These are phyloP conservation scores for Diaporthe citrichinensis DNA, from an alignment of 2,329 filamentous ascomycete genomes.

Conservation along the genomic window DNA sequence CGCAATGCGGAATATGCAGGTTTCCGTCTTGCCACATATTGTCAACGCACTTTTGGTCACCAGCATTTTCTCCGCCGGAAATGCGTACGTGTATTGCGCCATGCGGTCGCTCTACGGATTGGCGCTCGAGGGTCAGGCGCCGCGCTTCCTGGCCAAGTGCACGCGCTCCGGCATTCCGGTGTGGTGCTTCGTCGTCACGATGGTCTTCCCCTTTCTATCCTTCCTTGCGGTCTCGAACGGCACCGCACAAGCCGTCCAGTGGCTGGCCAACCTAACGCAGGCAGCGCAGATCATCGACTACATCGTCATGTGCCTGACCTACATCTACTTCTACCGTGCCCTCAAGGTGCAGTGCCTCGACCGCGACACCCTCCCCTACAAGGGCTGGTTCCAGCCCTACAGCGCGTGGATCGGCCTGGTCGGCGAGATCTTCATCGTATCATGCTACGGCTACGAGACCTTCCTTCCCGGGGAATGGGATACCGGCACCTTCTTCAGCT, in stretches of 20 bases:
- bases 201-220: constrained; percentile 64
- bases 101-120: constrained; percentile 43
- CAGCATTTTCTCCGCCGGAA: constrained; percentile 42
- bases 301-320: constrained; percentile 56
- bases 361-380: constrained; percentile 70
- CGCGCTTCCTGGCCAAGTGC: constrained; percentile 66
- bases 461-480: constrained; percentile 47
- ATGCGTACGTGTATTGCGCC: constrained; percentile 41
- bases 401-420: constrained; percentile 63
- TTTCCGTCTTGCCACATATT: constrained; percentile 68
- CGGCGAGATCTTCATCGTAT: constrained; percentile 60
- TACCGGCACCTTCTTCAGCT: constrained; percentile 54
- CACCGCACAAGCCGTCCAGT: constrained; percentile 51
- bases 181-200: constrained; percentile 68
- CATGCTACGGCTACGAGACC: constrained; percentile 68
- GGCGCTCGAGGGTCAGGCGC: constrained; percentile 41
- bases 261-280: constrained; percentile 70
- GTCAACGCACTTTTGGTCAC: constrained; percentile 65
- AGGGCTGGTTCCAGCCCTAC: constrained; percentile 72
- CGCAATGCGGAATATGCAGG: constrained; percentile 69
- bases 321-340: constrained; percentile 42
- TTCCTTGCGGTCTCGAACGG: constrained; percentile 42
- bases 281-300: constrained; percentile 74
- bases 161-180: constrained; percentile 74
- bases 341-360: constrained; percentile 36